Base-by-base conservation (phyloP, 345 rosid genomes). In the Leavenworthia alabamica region DNA sequence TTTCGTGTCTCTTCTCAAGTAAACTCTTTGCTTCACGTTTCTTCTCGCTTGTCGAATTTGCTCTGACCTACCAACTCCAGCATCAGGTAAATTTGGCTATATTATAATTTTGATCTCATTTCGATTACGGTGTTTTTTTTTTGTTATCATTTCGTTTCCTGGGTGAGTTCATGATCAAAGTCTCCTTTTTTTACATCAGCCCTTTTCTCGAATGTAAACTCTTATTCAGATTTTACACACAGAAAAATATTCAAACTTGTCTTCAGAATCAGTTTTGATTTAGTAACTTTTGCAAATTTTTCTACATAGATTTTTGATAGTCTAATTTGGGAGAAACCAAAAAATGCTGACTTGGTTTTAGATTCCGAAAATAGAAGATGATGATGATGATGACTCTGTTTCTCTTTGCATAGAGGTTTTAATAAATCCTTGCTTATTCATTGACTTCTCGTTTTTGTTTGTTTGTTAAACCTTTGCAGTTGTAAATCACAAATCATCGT, bases 11-110 rank as follows among this genome's bases (percentile, higher is more conserved):
- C 8, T 68, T 26, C 62, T 8, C 74, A 45, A 62, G 43, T 55
- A 46, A 70, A 24, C 56, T 57, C 71, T 71, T 47, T 49, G 66
- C 66, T 49, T 71, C 66, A 71, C 66, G 70, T 42, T 52, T 64
- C 66, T 64, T 58, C 39, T 64, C 42, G 37, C 52, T 54, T 70
- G 16, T 37, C 56, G 40, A 41, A 39, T 47, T 31, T 39, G 10
- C 23, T 69, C 51, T 37, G 59, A 39, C 64, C 43, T 28, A 15
- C 20, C 48, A 40, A 31, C 6, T 26, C 28, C 29, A 12, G 8
- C 10, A 11, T 62, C 69, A 27, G 55, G 66, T 64, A 41, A 50
- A 6, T 53, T 17, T 52, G 37, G 0, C 47, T 24, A 11, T 17
- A 13, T 39, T 49, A 24, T 44, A 7, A 49, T 5, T 49, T 49